phyloP scores from a whole-genome alignment of 257 asterid species.

The Solanum neorickii region DNA sequence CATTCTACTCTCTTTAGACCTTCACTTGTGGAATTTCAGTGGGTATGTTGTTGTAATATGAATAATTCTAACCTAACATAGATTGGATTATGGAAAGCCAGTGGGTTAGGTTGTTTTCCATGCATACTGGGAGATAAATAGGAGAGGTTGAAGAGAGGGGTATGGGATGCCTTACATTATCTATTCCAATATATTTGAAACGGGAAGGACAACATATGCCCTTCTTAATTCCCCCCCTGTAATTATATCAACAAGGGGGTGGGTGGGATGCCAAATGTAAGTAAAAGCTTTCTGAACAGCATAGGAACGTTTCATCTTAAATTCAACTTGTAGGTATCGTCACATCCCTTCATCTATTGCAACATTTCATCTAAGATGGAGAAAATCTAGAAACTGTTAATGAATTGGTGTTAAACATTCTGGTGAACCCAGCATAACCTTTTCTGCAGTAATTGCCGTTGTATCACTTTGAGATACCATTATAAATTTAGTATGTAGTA shows the following conservation, averaged over 20 bases:
- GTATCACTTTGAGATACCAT: background rate
- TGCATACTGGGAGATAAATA: background rate
- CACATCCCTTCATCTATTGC: background rate
- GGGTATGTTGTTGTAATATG: background rate
- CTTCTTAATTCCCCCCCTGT: background rate
- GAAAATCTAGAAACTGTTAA: background rate
- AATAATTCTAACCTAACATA: background rate
- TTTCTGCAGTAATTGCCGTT: background rate
- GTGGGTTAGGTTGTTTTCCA: background rate
- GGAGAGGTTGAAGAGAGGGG: background rate
- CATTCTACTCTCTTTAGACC: background rate
- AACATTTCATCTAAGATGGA: background rate
- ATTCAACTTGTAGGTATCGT: background rate
- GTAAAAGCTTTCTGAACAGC: background rate
- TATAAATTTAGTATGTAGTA: background rate
- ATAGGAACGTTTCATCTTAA: background rate
- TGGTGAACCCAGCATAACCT: background rate
- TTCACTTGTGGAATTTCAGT: background rate
- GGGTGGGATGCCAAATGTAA: background rate
- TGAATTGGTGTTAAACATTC: background rate
- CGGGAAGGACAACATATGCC: background rate
- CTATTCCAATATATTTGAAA: background rate
- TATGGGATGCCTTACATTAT: background rate
- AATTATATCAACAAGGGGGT: background rate
- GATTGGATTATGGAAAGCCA: background rate